Evolutionary conservation across 805 yeast genomes (phyloP), one percentile per base, ranked within the genome.

Genomic region (Cyberlindnera misumaiensis): DNA sequence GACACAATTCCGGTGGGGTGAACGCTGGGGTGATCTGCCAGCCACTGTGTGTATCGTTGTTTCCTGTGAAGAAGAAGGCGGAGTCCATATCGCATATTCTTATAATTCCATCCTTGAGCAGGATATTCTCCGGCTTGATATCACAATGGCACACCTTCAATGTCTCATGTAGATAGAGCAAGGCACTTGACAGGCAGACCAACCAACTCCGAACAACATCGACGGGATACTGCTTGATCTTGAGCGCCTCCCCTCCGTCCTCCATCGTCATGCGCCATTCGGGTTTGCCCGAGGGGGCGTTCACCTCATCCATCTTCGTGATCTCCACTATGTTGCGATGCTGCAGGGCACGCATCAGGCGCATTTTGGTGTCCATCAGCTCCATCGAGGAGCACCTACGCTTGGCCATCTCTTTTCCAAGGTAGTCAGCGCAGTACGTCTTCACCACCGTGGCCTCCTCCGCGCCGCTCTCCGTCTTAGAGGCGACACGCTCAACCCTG

Each of bases 31-130:
- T 40, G n/a, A 25, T 7, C 17, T 22, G 11, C 28, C 20, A 11
- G 39, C 43, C 16, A 11, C 27, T 17, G 12, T 25, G n/a, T 38
- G 27, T 6, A 38, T 28, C 22, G 20, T 29, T 1, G 39, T 14
- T 28, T 11, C 43, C 3, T 14, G 18, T 3, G 16, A 11, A 4
- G 15, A 10, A 4, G 11, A 11, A 14, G 35, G 10, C 15, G 35
- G 41, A 36, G 38, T 41, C 42, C 24, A 44, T 39, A 16, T 44
- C 47, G 16, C 40, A 29, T n/a, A 44, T 30, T 11, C 20, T 25
- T 15, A 41, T 24, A 9, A n/a, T 16, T 12, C 17, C 17, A n/a
- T 41, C 32, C 12, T 30, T 32, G 9, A 41, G 11, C n/a, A 41
- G 10, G 10, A 44, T 25, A 18, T 44, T 44, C 9, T 35, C 27